These are phyloP conservation scores for Achaetomium macrosporum DNA, from an alignment of 2,329 filamentous ascomycete species.

Conservation along the genomic window DNA sequence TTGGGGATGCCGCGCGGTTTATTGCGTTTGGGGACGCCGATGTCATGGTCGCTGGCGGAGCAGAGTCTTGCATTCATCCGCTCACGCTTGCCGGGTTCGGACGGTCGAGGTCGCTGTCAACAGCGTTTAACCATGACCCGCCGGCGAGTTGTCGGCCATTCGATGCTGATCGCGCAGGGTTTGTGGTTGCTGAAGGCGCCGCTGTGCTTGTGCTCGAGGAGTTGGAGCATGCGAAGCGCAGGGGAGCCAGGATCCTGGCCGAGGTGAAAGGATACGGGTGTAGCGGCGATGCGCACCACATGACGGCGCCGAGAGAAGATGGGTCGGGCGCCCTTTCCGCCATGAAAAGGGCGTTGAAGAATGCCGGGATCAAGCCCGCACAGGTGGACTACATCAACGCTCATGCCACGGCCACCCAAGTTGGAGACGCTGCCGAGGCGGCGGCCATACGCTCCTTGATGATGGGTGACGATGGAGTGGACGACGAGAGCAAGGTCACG, in stretches of 20 bases:
- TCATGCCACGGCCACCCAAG: conserved; percentile 80
- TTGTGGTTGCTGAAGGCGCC: conserved; percentile 89
- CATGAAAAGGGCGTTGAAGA: conserved; percentile 76
- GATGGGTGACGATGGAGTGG: conserved; percentile 63
- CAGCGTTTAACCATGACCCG: conserved; percentile 69
- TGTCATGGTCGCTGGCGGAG: conserved; percentile 92
- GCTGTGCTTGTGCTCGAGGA: conserved; percentile 86
- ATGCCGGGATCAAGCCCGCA: conserved; percentile 62
- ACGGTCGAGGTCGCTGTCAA: conserved; percentile 78
- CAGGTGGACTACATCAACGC: conserved; percentile 90
- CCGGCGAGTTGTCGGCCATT: conserved; percentile 75
- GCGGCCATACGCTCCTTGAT: conserved; percentile 73
- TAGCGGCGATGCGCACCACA: conserved; percentile 86
- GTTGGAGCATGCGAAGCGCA: conserved; percentile 73
- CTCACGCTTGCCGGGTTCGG: conserved; percentile 89
- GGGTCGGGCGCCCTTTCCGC: conserved; percentile 75
- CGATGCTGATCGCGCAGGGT: conserved; percentile 71
- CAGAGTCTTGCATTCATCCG: conserved; percentile 93
- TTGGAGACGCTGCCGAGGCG: conserved; percentile 88
- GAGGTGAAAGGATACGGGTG: conserved; percentile 85
- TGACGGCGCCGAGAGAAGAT: conserved; percentile 81
- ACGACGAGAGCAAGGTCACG: conserved; percentile 59
- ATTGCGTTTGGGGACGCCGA: conserved; percentile 88
- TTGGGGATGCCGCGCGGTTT: conserved; percentile 89
- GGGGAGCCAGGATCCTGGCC: conserved; percentile 79